A percentile compares a stretch with the other conserved stretches of the same genome.
Conservation (phyloP, 108 stramenopile genomes). For the Conticribra weissflogii region DNA sequence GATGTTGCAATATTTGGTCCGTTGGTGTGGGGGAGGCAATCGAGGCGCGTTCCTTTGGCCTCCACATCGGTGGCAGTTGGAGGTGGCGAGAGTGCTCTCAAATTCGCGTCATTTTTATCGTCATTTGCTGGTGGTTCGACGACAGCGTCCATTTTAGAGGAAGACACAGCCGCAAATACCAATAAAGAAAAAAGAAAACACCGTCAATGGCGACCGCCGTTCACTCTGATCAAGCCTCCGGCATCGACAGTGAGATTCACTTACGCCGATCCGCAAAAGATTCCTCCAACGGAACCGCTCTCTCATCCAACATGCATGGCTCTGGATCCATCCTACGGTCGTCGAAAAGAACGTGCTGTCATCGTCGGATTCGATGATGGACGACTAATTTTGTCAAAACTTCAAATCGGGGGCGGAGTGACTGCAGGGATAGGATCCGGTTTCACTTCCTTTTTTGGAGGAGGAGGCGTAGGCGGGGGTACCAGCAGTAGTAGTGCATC, state of each 20-base stretch:
- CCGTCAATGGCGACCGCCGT: constrained; percentile 27
- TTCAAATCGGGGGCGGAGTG: constrained; percentile 34
- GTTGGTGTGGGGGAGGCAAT: constrained; percentile 33
- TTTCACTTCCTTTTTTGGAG: constrained; percentile 32
- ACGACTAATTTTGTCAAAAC: constrained; percentile 64
- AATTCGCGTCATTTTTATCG: not conserved
- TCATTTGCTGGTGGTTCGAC: constrained; percentile 12
- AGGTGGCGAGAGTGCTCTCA: not conserved
- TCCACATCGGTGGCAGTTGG: constrained; percentile 1
- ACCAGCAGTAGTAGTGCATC: constrained; percentile 21
- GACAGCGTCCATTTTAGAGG: constrained; percentile 2
- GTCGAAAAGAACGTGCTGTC: constrained; percentile 55
- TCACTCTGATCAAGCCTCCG: constrained; percentile 38
- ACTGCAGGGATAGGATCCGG: constrained; percentile 23
- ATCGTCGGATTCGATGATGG: constrained; percentile 79
- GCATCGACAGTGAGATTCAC: constrained; percentile 30
- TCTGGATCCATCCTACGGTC: constrained; percentile 72
- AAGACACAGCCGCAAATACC: not conserved
- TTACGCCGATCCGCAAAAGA: constrained; percentile 16
- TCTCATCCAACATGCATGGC: constrained; percentile 51
- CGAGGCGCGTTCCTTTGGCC: not conserved
- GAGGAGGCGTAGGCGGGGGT: too few species aligned
- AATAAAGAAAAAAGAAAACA: not conserved
- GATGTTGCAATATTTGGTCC: constrained; percentile 48
- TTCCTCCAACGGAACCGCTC: not conserved